These are phyloP conservation scores for Crithidia sp. DNA, from an alignment of 208 protist species.

Conservation along the genomic window DNA sequence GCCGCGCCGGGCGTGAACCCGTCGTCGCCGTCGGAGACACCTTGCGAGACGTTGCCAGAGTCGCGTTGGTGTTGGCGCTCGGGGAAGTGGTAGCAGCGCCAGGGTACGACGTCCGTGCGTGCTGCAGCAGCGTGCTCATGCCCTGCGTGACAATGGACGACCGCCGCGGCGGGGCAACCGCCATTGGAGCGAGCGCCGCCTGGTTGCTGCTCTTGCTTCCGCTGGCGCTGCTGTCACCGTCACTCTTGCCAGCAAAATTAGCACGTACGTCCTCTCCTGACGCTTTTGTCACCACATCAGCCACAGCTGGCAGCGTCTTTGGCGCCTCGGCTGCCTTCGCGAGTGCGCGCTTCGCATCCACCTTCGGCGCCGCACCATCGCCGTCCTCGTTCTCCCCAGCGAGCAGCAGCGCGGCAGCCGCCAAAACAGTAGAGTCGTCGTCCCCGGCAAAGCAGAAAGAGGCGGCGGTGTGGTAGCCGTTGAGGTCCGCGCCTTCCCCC, in stretches of 20 bases:
- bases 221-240: background rate
- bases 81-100: background rate
- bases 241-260: background rate
- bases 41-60: background rate
- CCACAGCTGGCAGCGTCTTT: background rate
- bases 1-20: background rate
- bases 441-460: conserved; percentile 21
- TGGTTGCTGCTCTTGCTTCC: background rate
- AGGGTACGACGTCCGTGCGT: background rate
- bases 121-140: conserved; percentile 7
- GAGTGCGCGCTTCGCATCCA: background rate
- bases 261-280: too few species aligned
- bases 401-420: background rate
- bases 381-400: background rate
- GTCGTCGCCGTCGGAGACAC: too few species aligned
- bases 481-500: background rate
- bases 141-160: background rate
- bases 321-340: background rate
- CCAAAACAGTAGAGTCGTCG: background rate
- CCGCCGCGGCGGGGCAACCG: conserved; percentile 8
- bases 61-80: background rate
- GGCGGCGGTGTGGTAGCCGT: conserved; percentile 30
- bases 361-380: background rate
- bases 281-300: too few species aligned
- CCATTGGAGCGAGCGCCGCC: background rate